Conservation (phyloP, 2,329 filamentous ascomycete species). For the Trichoderma lentiforme region DNA sequence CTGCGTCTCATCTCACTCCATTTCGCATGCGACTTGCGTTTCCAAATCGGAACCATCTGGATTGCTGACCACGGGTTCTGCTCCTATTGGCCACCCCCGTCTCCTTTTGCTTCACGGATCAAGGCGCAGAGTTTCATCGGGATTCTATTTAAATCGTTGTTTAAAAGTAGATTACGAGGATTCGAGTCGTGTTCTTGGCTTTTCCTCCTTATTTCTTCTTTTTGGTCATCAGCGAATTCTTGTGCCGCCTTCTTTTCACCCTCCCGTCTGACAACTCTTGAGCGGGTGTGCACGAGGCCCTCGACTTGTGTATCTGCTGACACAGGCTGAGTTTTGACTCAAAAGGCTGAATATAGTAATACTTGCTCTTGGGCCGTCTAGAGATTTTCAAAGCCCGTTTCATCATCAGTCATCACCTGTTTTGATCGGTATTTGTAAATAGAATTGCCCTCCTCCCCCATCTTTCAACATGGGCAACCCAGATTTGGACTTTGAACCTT, state of each 20-base stretch:
- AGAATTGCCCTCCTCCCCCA: background rate
- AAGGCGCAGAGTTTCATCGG: background rate
- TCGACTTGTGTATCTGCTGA: conserved; percentile 4
- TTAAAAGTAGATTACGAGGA: background rate
- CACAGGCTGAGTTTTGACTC: background rate
- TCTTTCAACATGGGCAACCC: conserved; percentile 21
- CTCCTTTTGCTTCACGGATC: background rate
- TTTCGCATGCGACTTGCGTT: background rate
- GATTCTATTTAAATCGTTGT: background rate
- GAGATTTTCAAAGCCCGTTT: background rate
- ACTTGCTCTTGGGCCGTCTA: background rate
- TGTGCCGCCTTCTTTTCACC: background rate
- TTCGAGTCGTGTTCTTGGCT: background rate
- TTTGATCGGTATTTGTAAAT: background rate
- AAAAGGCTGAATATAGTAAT: conserved; percentile 1
- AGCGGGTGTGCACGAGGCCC: conserved; percentile 24
- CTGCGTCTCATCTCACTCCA: background rate
- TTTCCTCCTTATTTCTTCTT: background rate
- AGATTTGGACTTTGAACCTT: conserved; percentile 26
- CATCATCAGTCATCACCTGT: background rate
- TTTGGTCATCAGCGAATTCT: background rate
- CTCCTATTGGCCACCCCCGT: background rate
- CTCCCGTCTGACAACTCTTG: background rate
- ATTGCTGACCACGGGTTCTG: background rate
- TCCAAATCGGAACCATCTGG: background rate